Base-by-base conservation (phyloP, 2,329 filamentous ascomycete species). In the Drechslera avenae region DNA sequence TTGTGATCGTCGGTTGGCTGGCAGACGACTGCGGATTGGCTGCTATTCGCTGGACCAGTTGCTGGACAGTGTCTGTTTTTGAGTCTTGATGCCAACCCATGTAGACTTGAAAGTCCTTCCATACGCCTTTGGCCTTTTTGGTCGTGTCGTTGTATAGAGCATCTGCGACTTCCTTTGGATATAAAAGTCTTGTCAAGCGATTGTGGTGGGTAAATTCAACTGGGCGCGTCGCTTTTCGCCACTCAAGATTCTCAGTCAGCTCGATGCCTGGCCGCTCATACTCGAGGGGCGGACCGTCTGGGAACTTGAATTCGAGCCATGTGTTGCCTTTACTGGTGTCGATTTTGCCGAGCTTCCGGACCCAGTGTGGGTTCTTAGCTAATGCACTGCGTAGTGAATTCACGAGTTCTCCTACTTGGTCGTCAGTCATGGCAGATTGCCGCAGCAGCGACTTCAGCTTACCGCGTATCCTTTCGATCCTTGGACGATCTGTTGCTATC, bases 291-390 rank as follows among this genome's bases (percentile, higher is more conserved):
- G 78, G 78, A 3, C 75, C 76, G 36, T 77, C 72, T 1, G 79
- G 80, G 39, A 79, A 81, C 13, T 67, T 69, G 14, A 80, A 68
- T 40, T 81, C 78, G 4, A 82, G 65, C 79, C 78, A 81, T 42
- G 66, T 70, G 18, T 69, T 73, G n/a, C 76, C 74, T 13, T 75
- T 64, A 36, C 69, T 73, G 6, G 69, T 43, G 42, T 78, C 73
- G 30, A 75, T 52, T 32, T 71, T 64, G 5, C 78, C 78, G 14
- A 78, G 57, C 16, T 47, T 53, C 18, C 62, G 59, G 19, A 54
- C 62, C 19, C 72, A 66, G 1, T 48, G 34, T 0, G 73, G 69
- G 46, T 71, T 69, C 33, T 71, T 67, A 13, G 60, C 46, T 4
- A 60, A 57, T 13, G 61, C 41, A 0, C 57, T 58, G 41, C 70